A percentile compares a stretch with the other conserved stretches of the same genome.
phyloP scores from a whole-genome alignment of 1,284 basidiomycete genomes.

The Austroboletus novae-zelandiae region DNA sequence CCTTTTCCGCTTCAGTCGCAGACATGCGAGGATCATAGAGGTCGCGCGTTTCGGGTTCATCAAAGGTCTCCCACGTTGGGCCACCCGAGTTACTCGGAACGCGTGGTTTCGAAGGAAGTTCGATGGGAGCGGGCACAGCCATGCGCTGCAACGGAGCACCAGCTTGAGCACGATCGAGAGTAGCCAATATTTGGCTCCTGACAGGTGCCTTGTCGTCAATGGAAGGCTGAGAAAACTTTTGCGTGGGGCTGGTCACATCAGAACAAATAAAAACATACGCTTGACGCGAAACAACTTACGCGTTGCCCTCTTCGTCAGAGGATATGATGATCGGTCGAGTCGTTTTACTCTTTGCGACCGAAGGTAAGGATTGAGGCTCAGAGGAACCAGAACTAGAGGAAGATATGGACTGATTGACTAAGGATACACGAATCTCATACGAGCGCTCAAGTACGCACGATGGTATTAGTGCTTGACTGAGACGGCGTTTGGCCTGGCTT shows the following conservation, averaged over 20 bases:
- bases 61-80: slow-evolving; percentile 30
- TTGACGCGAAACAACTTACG: slow-evolving; percentile 10
- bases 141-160: slow-evolving; percentile 13
- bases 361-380: slow-evolving; percentile 17
- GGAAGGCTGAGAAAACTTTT: background rate
- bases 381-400: slow-evolving; percentile 26
- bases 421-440: background rate
- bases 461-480: slow-evolving; percentile 3
- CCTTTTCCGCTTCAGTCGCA: slow-evolving; percentile 60
- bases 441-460: slow-evolving; percentile 19
- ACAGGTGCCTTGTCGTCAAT: background rate
- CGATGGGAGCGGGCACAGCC: slow-evolving; percentile 28
- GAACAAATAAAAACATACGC: background rate
- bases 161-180: slow-evolving; percentile 24
- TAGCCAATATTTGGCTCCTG: slow-evolving; percentile 22
- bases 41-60: slow-evolving; percentile 31
- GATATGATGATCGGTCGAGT: slow-evolving; percentile 20
- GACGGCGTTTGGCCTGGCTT: slow-evolving; percentile 21
- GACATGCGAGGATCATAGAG: slow-evolving; percentile 39
- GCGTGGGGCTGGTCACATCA: slow-evolving; percentile 12
- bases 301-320: slow-evolving; percentile 27
- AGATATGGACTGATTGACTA: slow-evolving; percentile 18
- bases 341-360: slow-evolving; percentile 6
- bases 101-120: slow-evolving; percentile 23
- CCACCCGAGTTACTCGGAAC: slow-evolving; percentile 3